Evolutionary conservation across 2,329 filamentous ascomycete genomes (phyloP).

Genomic region (Macrophomina pseudophaseolina): DNA sequence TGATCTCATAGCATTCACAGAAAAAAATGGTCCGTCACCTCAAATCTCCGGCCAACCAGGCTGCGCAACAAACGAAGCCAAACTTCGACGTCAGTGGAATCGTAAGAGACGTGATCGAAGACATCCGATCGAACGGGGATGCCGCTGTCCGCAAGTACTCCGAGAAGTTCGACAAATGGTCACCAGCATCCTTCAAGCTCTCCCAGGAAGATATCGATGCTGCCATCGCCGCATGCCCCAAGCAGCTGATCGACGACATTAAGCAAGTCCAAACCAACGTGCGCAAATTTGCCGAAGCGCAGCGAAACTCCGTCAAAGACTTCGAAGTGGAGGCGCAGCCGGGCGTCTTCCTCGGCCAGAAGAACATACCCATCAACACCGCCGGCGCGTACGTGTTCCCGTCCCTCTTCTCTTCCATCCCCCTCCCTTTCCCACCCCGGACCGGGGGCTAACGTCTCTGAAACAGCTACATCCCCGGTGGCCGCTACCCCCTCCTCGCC

Average conservation of each 20-base stretch:
- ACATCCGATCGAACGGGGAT: slow-evolving; percentile 55
- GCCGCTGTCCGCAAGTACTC: slow-evolving; percentile 56
- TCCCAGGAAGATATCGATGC: slow-evolving; percentile 48
- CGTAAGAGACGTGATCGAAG: slow-evolving; percentile 55
- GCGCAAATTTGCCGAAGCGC: slow-evolving; percentile 55
- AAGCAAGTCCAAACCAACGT: slow-evolving; percentile 59
- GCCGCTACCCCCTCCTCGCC: slow-evolving; percentile 59
- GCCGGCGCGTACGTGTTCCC: slow-evolving; percentile 49
- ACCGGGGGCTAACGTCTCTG: background rate
- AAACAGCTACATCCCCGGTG: slow-evolving; percentile 55
- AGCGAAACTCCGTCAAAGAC: slow-evolving; percentile 53
- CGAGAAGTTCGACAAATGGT: slow-evolving; percentile 62
- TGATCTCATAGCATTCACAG: background rate
- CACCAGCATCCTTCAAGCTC: slow-evolving; percentile 55
- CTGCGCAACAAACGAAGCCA: slow-evolving; percentile 2
- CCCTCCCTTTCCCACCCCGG: background rate
- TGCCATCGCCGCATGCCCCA: slow-evolving; percentile 51
- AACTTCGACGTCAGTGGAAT: slow-evolving; percentile 35
- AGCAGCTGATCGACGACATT: slow-evolving; percentile 59
- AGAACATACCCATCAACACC: slow-evolving; percentile 54
- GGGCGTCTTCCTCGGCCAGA: slow-evolving; percentile 58
- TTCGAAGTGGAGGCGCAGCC: slow-evolving; percentile 48
- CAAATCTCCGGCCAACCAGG: background rate
- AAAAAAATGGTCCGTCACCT: background rate
- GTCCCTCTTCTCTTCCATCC: background rate